A percentile compares a stretch with the other conserved stretches of the same genome.
These are phyloP conservation scores for Moesziomyces aphidis DNA, from an alignment of 1,284 basidiomycete genomes.

Conservation along the genomic window DNA sequence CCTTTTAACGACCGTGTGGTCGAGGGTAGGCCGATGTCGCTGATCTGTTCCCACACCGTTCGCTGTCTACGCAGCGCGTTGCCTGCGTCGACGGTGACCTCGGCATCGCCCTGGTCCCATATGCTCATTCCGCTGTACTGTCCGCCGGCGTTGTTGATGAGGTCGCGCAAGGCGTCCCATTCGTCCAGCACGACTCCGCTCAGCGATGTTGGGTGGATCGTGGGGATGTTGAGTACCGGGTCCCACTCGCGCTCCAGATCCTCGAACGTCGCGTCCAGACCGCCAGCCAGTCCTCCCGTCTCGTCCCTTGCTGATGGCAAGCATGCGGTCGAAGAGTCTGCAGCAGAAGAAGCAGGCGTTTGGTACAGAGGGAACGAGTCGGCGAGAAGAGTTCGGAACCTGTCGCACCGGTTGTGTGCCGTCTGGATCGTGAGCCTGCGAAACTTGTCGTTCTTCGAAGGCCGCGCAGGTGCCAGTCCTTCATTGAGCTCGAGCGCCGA, in stretches of 20 bases:
- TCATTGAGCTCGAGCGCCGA: conserved; percentile 31
- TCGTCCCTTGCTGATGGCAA: background rate
- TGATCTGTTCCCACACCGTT: conserved; percentile 22
- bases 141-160: conserved; percentile 49
- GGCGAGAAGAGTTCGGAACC: conserved; percentile 23
- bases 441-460: conserved; percentile 46
- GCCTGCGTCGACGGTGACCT: conserved; percentile 28
- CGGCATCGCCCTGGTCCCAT: conserved; percentile 28
- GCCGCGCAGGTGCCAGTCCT: conserved; percentile 37
- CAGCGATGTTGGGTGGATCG: conserved; percentile 36
- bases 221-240: conserved; percentile 33
- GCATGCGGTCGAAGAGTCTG: background rate
- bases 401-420: conserved; percentile 17
- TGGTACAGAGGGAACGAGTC: conserved; percentile 29
- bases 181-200: conserved; percentile 43
- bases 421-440: conserved; percentile 40
- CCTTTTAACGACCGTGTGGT: background rate
- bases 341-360: background rate
- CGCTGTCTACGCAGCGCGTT: conserved; percentile 36
- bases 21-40: conserved; percentile 27
- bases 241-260: conserved; percentile 39
- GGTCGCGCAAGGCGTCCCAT: conserved; percentile 62
- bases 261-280: conserved; percentile 27
- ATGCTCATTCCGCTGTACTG: conserved; percentile 41
- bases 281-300: conserved; percentile 14